phyloP scores from a whole-genome alignment of 2,329 filamentous ascomycete species.

The Chaetothyriales sp. region DNA sequence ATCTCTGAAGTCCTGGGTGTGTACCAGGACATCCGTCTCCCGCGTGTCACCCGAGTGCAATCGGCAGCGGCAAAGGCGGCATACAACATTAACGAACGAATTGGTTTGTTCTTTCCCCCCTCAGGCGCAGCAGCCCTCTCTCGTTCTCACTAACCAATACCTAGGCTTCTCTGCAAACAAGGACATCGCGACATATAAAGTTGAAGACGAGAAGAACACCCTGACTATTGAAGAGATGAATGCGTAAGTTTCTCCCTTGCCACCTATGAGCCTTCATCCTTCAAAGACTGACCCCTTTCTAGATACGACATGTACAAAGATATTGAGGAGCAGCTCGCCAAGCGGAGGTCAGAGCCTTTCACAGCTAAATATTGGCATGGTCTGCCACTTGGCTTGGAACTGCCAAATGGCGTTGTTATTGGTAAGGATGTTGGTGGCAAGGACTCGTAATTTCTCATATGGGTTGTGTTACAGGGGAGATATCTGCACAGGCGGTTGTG shows the following conservation, averaged over 20 bases:
- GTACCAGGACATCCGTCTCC: slow-evolving; percentile 20
- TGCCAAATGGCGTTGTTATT: slow-evolving; percentile 19
- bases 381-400: slow-evolving; percentile 32
- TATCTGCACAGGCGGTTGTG: too few relatives aligned
- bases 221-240: slow-evolving; percentile 59
- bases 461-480: neutral
- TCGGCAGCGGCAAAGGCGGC: slow-evolving; percentile 42
- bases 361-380: slow-evolving; percentile 28
- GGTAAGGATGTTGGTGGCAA: neutral
- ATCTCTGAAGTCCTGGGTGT: slow-evolving; percentile 16
- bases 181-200: slow-evolving; percentile 41
- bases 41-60: slow-evolving; percentile 27
- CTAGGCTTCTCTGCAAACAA: slow-evolving; percentile 49
- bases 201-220: slow-evolving; percentile 45
- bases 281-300: neutral
- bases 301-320: slow-evolving; percentile 47
- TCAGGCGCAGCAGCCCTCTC: neutral
- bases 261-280: neutral
- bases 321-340: slow-evolving; percentile 35
- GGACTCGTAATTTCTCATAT: neutral
- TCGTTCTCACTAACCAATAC: slow-evolving; percentile 6
- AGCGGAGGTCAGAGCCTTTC: slow-evolving; percentile 17
- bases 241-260: slow-evolving; percentile 27
- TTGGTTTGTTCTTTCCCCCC: slow-evolving; percentile 28
- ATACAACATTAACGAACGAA: slow-evolving; percentile 48